These are phyloP conservation scores for Oryza meyeriana DNA, from an alignment of 176 grass and related monocot genomes.

Conservation along the genomic window DNA sequence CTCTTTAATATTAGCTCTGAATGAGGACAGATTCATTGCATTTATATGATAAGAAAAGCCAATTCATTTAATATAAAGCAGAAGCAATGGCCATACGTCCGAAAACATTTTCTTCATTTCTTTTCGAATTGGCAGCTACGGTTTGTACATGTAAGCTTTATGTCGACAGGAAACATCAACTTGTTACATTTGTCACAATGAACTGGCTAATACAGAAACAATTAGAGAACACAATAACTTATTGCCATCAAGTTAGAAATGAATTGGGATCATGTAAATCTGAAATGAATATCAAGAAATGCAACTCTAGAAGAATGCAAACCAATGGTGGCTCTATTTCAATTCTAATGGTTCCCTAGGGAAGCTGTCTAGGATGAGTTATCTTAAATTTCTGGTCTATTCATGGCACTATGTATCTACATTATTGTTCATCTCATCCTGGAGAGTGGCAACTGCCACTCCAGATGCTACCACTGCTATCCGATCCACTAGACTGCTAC, in stretches of 20 bases:
- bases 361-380: constrained; percentile 15
- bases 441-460: constrained; percentile 17
- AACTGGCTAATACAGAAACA: constrained; percentile 10
- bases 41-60: not conserved
- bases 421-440: constrained; percentile 46
- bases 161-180: constrained; percentile 4
- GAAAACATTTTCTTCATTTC: constrained; percentile 24
- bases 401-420: constrained; percentile 38
- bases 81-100: not conserved
- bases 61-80: not conserved
- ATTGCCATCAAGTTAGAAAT: constrained; percentile 11
- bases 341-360: constrained; percentile 33
- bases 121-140: not conserved
- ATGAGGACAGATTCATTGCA: not conserved
- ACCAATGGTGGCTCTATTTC: constrained; percentile 27
- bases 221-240: constrained; percentile 20
- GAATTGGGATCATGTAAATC: constrained; percentile 16
- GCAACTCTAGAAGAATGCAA: constrained; percentile 16
- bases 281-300: constrained; percentile 9
- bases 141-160: constrained; percentile 34
- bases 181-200: constrained; percentile 29
- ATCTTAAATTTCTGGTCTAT: constrained; percentile 32
- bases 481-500: constrained; percentile 13
- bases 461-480: constrained; percentile 42
- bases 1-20: not conserved